Evolutionary conservation across 2,329 filamentous ascomycete species (phyloP), one percentile per base, ranked within the genome.

Genomic region (Aspergillus puulaauensis): DNA sequence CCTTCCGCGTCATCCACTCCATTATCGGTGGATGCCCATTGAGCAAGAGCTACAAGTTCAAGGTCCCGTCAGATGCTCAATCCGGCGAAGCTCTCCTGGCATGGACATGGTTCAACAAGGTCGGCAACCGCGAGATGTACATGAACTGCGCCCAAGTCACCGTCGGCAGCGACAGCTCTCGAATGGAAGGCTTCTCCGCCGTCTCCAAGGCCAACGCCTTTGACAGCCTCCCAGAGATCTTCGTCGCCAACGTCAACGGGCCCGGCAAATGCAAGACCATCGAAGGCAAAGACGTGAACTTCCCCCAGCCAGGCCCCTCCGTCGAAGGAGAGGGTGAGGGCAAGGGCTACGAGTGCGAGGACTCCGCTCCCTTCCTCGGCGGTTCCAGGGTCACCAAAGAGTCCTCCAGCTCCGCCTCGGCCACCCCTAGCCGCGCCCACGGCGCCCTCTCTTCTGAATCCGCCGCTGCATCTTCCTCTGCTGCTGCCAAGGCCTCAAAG

Each of bases 61-160:
- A 79, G 33, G 75, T 93, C 33, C 90, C 90, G 8, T 73, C 75
- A 2, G 85, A 88, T 63, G 84, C 85, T 1, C 84, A 85, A n/a
- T 59, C 79, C 74, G 74, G 83, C 3, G 67, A 86, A 35, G 88
- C 85, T 57, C 72, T 93, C 45, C 83, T 93, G 51, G 85, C 86
- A 39, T 93, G 90, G 90, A 86, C 85, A 24, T 90, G 88, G 88
- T 88, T 90, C 77, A 91, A 91, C 79, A 79, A 86, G 63, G 75
- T 89, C 41, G 90, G 90, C 24, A 92, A 92, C 76, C 83, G 90
- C 48, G 90, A 93, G 73, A 90, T 90, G 84, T 95, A 95, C 82
- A 91, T 91, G 88, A 91, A 91, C 76, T 95, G 90, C 69, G 90
- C 90, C 7, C 80, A 83, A 52, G 83, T 93, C 65, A 85, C 83